phyloP scores from a whole-genome alignment of 768 basidiomycete genomes.

The Cyclocybe aegerita region DNA sequence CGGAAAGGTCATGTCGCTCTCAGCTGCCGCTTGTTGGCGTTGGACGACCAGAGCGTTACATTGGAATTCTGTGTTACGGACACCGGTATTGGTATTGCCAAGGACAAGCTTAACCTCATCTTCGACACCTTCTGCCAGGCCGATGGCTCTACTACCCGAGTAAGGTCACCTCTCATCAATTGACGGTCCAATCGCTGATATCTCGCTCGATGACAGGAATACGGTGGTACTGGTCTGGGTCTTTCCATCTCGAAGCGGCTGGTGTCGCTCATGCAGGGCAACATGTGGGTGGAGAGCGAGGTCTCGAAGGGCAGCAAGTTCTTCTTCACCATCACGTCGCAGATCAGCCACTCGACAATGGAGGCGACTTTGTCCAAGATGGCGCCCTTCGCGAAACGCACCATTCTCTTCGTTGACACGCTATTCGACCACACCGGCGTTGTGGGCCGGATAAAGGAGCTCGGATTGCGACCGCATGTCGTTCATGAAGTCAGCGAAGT shows the following conservation, averaged over 20 bases:
- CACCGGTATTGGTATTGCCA: constrained; percentile 98
- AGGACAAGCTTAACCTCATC: constrained; percentile 96
- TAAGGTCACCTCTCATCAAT: constrained; percentile 30
- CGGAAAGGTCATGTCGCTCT: constrained; percentile 89
- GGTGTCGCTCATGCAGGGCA: constrained; percentile 95
- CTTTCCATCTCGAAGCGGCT: constrained; percentile 97
- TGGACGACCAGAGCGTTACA: constrained; percentile 83
- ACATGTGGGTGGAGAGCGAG: constrained; percentile 98
- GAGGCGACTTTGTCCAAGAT: constrained; percentile 78
- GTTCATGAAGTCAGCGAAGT: constrained; percentile 82
- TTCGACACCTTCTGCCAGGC: constrained; percentile 99
- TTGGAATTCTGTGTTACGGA: constrained; percentile 97
- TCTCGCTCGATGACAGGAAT: constrained; percentile 58
- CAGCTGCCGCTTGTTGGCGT: constrained; percentile 74
- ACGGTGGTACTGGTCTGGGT: constrained; percentile 95
- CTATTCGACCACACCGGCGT: constrained; percentile 74
- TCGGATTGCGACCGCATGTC: constrained; percentile 76
- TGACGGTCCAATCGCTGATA: background rate
- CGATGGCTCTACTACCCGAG: constrained; percentile 95
- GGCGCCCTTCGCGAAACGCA: constrained; percentile 82
- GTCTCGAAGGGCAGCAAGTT: constrained; percentile 91
- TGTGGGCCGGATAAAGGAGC: constrained; percentile 70
- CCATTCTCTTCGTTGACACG: constrained; percentile 92
- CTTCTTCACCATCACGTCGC: constrained; percentile 94
- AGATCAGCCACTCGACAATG: constrained; percentile 72